A percentile compares a stretch with the other conserved stretches of the same genome.
Conservation (phyloP, 2,329 filamentous ascomycete species). For the Sphaerulina vaccinii region DNA sequence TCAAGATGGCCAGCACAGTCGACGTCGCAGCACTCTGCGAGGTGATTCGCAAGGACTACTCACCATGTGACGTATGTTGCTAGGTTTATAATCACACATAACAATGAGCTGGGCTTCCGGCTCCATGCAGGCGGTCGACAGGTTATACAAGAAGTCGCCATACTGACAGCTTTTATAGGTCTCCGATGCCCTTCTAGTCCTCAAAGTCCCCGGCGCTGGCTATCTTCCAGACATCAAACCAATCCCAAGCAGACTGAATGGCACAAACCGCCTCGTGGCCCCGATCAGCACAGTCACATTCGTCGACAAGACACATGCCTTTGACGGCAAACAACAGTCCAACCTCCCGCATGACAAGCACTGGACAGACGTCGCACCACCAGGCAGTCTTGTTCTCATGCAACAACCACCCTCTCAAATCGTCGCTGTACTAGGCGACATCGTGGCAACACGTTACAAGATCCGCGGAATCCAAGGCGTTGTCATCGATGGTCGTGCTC, state of each 20-base stretch:
- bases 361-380: conserved; percentile 65
- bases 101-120: too few relatives aligned
- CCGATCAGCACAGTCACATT: conserved; percentile 64
- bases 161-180: conserved; percentile 46
- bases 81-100: background rate
- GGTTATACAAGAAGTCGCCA: too few relatives aligned
- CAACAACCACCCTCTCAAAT: conserved; percentile 62
- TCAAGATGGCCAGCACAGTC: background rate
- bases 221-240: conserved; percentile 57
- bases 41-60: conserved; percentile 27
- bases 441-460: conserved; percentile 71
- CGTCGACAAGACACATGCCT: conserved; percentile 54
- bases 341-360: conserved; percentile 57
- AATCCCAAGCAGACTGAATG: conserved; percentile 13
- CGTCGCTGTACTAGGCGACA: conserved; percentile 70
- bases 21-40: conserved; percentile 9
- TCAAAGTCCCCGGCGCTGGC: conserved; percentile 65
- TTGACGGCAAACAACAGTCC: conserved; percentile 34
- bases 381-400: conserved; percentile 63
- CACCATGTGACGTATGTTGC: conserved; percentile 36
- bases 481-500: conserved; percentile 66
- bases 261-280: conserved; percentile 41
- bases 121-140: too few relatives aligned
- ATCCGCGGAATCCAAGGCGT: conserved; percentile 59
- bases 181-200: conserved; percentile 70